Evolutionary conservation across 2,329 filamentous ascomycete species (phyloP).

Genomic region (Pyrenochaeta sp.): DNA sequence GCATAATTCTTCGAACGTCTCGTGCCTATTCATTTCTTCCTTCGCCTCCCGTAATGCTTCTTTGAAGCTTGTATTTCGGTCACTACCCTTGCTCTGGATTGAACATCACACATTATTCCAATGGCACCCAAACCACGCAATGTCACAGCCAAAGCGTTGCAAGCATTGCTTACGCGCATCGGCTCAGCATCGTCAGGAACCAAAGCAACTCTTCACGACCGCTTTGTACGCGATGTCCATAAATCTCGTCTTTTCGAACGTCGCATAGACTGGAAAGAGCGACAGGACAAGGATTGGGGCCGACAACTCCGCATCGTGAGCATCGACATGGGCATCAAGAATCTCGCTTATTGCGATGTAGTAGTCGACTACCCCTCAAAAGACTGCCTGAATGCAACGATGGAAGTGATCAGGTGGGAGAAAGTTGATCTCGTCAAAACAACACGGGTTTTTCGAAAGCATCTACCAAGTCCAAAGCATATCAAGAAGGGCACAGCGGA

Average conservation of each 20-base stretch:
- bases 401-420: slow-evolving; percentile 42
- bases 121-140: slow-evolving; percentile 27
- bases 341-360: slow-evolving; percentile 77
- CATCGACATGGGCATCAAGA: slow-evolving; percentile 85
- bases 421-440: slow-evolving; percentile 37
- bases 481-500: background rate
- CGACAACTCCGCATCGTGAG: slow-evolving; percentile 66
- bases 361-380: slow-evolving; percentile 36
- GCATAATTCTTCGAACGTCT: background rate
- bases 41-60: background rate
- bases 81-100: background rate
- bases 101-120: background rate
- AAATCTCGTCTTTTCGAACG: slow-evolving; percentile 8
- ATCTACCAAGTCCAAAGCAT: background rate
- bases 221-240: slow-evolving; percentile 56
- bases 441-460: background rate
- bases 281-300: slow-evolving; percentile 31
- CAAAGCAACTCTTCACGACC: slow-evolving; percentile 64
- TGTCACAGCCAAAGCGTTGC: slow-evolving; percentile 62
- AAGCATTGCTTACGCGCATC: slow-evolving; percentile 67
- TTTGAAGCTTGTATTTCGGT: background rate
- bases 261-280: slow-evolving; percentile 1
- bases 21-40: background rate
- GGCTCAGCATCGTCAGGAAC: slow-evolving; percentile 68
- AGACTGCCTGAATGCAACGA: slow-evolving; percentile 18